Evolutionary conservation across 2,329 filamentous ascomycete species (phyloP), one percentile per base, ranked within the genome.

Genomic region (Trichoderma breve): DNA sequence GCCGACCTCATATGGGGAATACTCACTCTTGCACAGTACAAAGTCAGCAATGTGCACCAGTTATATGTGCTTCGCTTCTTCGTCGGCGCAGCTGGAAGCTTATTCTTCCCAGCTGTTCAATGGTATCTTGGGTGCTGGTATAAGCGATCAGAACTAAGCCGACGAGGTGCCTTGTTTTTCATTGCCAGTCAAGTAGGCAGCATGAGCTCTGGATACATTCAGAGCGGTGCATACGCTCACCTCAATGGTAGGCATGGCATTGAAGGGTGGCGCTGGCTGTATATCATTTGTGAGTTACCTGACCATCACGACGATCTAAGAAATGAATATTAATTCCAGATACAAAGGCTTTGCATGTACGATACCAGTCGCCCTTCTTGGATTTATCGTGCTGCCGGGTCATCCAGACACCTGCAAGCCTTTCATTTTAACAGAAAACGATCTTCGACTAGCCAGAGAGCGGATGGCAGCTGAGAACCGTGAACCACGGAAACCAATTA

Each of bases 201-300:
- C 21, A 84, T 84, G 82, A 83, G 83, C 68, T 81, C 81, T 0
- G 83, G 83, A 1, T 84, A 84, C 70, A 76, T 85, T 8, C 82
- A 84, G 74, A 79, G 81, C 3, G 83, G 78, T 1, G 77, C 84
- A 0, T 81, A 83, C 64, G 77, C 74, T 18, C 78, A 80, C 9
- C 78, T 85, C 69, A 77, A 84, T 47, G 80, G 81, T 1, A 75
- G 72, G 5, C 67, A 78, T 15, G 82, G 82, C 0, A 77, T 82
- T 34, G 76, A 80, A 4, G 84, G 81, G 1, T 85, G 83, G 84
- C 80, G 81, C 58, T 85, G 83, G 83, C 79, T 85, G 11, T 85
- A 85, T 74, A 81, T 85, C 32, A 81, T 84, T 73, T 83, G 70
- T 72, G 18, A 63, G 67, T 34, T 43, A n/a, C 18, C 6, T 21